Conservation (phyloP, 2,329 filamentous ascomycete genomes). For the Dactylellina cionopaga region DNA sequence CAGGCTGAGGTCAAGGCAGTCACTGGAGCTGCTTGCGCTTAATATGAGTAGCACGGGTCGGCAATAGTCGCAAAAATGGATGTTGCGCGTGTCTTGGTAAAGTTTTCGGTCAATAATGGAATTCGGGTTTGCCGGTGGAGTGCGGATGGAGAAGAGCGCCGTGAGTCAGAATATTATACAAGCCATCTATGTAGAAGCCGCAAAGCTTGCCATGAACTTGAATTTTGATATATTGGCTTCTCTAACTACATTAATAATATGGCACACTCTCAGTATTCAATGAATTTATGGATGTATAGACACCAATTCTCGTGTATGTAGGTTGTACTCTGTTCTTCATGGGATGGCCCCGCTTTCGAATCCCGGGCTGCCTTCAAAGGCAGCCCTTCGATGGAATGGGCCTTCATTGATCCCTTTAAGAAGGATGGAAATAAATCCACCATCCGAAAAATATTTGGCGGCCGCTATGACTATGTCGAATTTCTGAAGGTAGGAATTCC, state of each 20-base stretch:
- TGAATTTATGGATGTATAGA: no score
- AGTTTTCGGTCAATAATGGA: slow-evolving; percentile 67
- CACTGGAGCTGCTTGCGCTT: no score
- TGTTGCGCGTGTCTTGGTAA: slow-evolving; percentile 68
- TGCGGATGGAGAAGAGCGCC: slow-evolving; percentile 70
- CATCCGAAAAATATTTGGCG: slow-evolving; percentile 66
- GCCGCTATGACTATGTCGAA: slow-evolving; percentile 69
- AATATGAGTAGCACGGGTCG: no score
- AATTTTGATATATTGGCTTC: slow-evolving; percentile 76
- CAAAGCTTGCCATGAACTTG: slow-evolving; percentile 72
- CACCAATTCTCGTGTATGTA: slow-evolving; percentile 53
- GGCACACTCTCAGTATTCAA: not conserved
- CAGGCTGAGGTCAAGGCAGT: no score
- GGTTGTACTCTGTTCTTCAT: slow-evolving; percentile 67
- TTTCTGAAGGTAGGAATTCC: slow-evolving; percentile 68
- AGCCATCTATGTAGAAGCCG: slow-evolving; percentile 64
- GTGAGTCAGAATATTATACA: slow-evolving; percentile 70
- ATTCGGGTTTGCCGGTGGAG: slow-evolving; percentile 72
- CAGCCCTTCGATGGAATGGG: slow-evolving; percentile 63
- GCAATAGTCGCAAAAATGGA: slow-evolving; percentile 69
- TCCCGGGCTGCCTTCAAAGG: slow-evolving; percentile 59
- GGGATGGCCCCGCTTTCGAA: slow-evolving; percentile 60
- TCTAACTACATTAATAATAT: slow-evolving; percentile 64
- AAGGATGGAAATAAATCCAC: slow-evolving; percentile 61
- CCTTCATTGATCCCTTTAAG: slow-evolving; percentile 61